A percentile compares a stretch with the other conserved stretches of the same genome.
phyloP scores from a whole-genome alignment of 2,329 filamentous ascomycete species.

The Fusarium metavorans region DNA sequence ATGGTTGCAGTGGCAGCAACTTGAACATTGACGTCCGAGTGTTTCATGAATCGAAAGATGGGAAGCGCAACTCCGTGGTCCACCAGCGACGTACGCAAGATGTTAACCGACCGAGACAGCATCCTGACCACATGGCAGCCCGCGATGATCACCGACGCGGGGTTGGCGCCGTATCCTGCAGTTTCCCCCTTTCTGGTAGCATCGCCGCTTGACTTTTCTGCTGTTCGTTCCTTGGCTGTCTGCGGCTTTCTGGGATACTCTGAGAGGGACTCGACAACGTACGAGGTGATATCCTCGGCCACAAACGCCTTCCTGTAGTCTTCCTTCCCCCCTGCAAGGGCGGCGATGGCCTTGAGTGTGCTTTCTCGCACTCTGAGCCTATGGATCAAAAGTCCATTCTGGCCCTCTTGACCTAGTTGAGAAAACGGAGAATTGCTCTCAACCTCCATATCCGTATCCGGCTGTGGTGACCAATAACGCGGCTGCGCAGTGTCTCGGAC shows the following conservation, averaged over 20 bases:
- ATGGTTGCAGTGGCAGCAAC: constrained; percentile 87
- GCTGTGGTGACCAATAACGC: constrained; percentile 55
- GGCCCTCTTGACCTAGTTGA: constrained; percentile 70
- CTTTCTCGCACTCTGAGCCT: constrained; percentile 82
- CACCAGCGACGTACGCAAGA: constrained; percentile 86
- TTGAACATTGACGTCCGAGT: constrained; percentile 82
- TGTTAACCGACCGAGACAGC: constrained; percentile 85
- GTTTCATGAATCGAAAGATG: constrained; percentile 79
- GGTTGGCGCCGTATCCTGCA: constrained; percentile 76
- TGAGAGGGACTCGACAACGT: constrained; percentile 83
- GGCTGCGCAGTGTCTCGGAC: constrained; percentile 48
- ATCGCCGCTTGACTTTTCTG: constrained; percentile 53
- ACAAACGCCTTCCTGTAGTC: constrained; percentile 86
- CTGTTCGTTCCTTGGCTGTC: constrained; percentile 55
- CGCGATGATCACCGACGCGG: constrained; percentile 81
- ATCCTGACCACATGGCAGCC: constrained; percentile 86
- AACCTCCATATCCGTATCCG: constrained; percentile 50
- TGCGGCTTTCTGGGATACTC: constrained; percentile 66
- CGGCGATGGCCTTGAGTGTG: constrained; percentile 82
- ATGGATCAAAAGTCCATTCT: constrained; percentile 72
- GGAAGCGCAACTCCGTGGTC: constrained; percentile 86
- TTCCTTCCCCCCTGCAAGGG: constrained; percentile 84
- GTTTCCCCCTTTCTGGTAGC: constrained; percentile 45
- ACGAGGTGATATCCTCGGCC: constrained; percentile 82
- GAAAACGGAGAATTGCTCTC: constrained; percentile 53